phyloP scores from a whole-genome alignment of 805 yeast species.

The Myxozyma sirexii region DNA sequence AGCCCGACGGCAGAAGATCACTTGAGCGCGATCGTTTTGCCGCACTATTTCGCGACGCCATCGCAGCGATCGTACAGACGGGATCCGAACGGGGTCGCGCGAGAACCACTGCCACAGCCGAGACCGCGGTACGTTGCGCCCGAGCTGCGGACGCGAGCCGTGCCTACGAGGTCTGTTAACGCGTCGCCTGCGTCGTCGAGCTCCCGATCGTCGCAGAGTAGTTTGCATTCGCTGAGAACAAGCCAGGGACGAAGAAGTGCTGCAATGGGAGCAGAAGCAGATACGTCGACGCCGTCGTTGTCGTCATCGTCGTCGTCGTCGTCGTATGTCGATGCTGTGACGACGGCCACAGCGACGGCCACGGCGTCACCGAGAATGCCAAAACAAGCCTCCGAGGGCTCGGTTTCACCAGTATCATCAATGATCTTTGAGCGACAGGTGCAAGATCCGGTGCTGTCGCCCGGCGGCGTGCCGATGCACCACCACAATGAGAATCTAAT shows the following conservation, averaged over 20 bases:
- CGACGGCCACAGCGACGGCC: no score
- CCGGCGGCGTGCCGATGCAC: constrained; percentile 38
- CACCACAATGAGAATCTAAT: constrained; percentile 64
- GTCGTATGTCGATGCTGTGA: background rate
- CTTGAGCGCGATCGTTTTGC: constrained; percentile 7
- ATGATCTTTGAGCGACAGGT: constrained; percentile 69
- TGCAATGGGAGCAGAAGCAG: no score
- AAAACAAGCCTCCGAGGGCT: no score
- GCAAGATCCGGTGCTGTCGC: constrained; percentile 52
- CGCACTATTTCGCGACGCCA: constrained; percentile 13
- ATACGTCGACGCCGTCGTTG: background rate
- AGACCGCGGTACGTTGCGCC: constrained; percentile 1
- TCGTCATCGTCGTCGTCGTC: background rate
- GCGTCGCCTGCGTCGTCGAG: background rate
- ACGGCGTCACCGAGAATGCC: no score
- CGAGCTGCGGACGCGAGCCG: background rate
- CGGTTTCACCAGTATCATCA: constrained; percentile 45
- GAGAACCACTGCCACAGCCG: constrained; percentile 15
- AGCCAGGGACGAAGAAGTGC: no score
- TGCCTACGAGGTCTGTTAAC: no score
- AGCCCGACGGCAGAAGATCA: background rate
- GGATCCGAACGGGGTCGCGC: constrained; percentile 9
- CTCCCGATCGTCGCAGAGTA: background rate
- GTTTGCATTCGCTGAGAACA: background rate
- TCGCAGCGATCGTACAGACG: constrained; percentile 5